Evolutionary conservation across 257 asterid species (phyloP), one percentile per base, ranked within the genome.

Genomic region (Solanum sparsipilum): DNA sequence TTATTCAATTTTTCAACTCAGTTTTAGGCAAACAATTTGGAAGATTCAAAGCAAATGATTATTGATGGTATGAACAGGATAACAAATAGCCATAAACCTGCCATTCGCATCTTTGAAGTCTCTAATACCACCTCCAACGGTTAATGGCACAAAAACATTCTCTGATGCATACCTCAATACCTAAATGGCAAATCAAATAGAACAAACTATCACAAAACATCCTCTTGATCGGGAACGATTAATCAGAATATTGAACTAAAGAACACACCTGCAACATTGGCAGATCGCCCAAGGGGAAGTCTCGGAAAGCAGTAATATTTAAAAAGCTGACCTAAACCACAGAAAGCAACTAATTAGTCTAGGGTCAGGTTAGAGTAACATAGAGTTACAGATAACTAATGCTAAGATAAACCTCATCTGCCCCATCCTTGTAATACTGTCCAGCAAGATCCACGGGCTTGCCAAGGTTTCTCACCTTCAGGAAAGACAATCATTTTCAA

Each of bases 361-460:
- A 86, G 76, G 41, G 31, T 68, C 84, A 78, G 79, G 35, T 23
- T 65, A 60, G 34, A 87, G 34, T 29, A 79, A 84, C 86, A 84
- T 68, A 31, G 13, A 29, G 68, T 23, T 18, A 12, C 9, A n/a
- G 44, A 23, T 76, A 38, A 87, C 35, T 38, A 29, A 90, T 72
- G 81, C 74, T 68, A 60, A 85, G 89, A 39, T 88, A 89, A 92
- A 96, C 99, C 98, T 96, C 99, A 89, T 97, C 99, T 84, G 99
- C 99, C 88, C 99, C 99, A 89, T 97, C 98, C 89, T 75, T 90
- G 93, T 97, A 97, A 87, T 97, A 96, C 86, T 93, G 95, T 76
- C 94, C 96, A 83, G 99, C 98, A 90, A 97, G 98, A 52, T 93
- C 99, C 67, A 97, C 99, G 44, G 99, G 99, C 92, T 95, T 96